These are phyloP conservation scores for Podaxis mareebaensis DNA, from an alignment of 768 basidiomycete genomes.

Conservation along the genomic window DNA sequence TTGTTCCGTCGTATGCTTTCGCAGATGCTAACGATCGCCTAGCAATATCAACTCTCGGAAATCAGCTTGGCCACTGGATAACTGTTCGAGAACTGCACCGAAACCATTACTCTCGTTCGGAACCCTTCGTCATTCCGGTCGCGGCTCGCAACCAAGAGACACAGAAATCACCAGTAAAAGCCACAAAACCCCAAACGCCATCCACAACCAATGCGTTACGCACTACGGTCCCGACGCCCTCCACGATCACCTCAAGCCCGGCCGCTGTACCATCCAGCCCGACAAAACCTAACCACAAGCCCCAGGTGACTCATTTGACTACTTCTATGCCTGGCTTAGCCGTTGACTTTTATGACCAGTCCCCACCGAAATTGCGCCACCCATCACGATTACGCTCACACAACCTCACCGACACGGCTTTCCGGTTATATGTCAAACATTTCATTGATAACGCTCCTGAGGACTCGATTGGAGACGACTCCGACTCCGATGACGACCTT, in stretches of 20 bases:
- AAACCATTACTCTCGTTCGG: conserved; percentile 46
- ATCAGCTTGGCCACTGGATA: conserved; percentile 60
- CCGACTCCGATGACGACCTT: conserved; percentile 12
- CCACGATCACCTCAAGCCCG: conserved; percentile 24
- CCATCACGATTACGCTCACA: conserved; percentile 66
- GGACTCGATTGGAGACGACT: background rate
- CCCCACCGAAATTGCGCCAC: conserved; percentile 61
- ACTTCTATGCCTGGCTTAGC: too few relatives aligned
- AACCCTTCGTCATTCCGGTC: conserved; percentile 52
- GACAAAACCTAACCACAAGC: conserved; percentile 21
- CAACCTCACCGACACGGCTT: conserved; percentile 71
- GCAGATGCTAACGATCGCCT: conserved; percentile 3
- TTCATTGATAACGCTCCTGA: conserved; percentile 66
- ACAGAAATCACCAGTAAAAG: background rate
- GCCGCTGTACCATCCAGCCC: conserved; percentile 28
- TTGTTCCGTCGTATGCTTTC: background rate
- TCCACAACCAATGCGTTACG: conserved; percentile 14
- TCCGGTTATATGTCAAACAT: conserved; percentile 76
- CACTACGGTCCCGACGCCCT: conserved; percentile 19
- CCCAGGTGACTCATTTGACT: conserved; percentile 13
- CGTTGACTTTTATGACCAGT: conserved; percentile 21
- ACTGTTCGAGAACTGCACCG: conserved; percentile 53
- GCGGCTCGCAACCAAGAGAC: conserved; percentile 9
- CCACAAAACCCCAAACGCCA: conserved; percentile 12
- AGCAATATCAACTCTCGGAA: conserved; percentile 47